Evolutionary conservation across 345 rosid species (phyloP).

Genomic region (Arabis hirsuta): DNA sequence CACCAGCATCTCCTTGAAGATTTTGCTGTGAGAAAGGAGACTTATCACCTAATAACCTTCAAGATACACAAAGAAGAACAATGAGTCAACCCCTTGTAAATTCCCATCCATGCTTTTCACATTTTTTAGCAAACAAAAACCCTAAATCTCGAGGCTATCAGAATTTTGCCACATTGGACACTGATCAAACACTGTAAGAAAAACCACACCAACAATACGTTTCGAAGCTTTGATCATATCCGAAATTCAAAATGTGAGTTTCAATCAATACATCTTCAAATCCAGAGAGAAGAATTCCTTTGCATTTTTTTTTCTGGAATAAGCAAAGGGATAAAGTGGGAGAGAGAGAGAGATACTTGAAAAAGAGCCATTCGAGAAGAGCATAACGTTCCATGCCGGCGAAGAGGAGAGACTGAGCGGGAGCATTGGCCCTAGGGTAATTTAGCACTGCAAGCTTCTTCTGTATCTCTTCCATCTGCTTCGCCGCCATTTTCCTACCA

Average conservation of each 20-base stretch:
- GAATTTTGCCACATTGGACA: neutral
- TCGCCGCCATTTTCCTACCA: conserved; percentile 65
- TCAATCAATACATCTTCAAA: neutral
- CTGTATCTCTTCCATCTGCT: conserved; percentile 95
- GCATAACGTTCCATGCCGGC: conserved; percentile 99
- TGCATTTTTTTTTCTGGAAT: too few species aligned
- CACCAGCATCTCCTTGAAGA: conserved; percentile 79
- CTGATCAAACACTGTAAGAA: conserved; percentile 12
- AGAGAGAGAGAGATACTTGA: conserved; percentile 44
- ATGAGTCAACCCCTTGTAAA: neutral
- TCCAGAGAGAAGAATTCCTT: neutral
- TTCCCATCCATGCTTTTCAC: neutral
- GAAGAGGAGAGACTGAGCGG: conserved; percentile 97
- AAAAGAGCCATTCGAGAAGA: conserved; percentile 97
- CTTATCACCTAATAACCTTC: conserved; percentile 87
- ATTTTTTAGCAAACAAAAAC: neutral
- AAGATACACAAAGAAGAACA: conserved; percentile 23
- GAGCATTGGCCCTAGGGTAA: conserved; percentile 86
- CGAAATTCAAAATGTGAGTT: neutral
- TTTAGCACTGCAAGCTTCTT: conserved; percentile 66
- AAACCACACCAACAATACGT: conserved; percentile 17
- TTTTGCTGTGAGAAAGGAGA: conserved; percentile 95
- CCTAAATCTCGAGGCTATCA: neutral
- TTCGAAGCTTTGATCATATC: neutral
- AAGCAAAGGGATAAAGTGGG: neutral